phyloP scores from a whole-genome alignment of 2,329 filamentous ascomycete genomes.

The Colletotrichum kahawae region DNA sequence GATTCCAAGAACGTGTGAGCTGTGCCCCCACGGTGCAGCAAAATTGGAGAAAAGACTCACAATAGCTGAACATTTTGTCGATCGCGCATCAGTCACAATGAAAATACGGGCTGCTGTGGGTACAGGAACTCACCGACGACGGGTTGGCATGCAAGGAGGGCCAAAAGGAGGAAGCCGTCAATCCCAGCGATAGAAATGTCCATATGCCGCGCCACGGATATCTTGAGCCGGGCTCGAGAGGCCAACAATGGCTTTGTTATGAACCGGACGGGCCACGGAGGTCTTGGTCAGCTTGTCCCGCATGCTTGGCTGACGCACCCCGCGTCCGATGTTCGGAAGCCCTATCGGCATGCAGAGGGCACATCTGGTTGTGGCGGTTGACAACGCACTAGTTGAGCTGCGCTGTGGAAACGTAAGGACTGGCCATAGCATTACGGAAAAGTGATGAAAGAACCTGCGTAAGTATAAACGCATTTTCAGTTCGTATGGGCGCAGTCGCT shows the following conservation, averaged over 20 bases:
- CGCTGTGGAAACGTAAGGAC: slow-evolving; percentile 22
- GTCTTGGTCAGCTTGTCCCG: slow-evolving; percentile 24
- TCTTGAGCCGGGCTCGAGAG: slow-evolving; percentile 47
- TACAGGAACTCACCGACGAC: slow-evolving; percentile 22
- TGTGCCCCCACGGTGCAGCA: background rate
- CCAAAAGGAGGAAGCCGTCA: slow-evolving; percentile 31
- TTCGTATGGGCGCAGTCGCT: background rate
- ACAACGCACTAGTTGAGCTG: slow-evolving; percentile 32
- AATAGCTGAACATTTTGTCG: slow-evolving; percentile 37
- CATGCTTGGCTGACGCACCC: slow-evolving; percentile 3
- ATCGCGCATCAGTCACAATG: slow-evolving; percentile 34
- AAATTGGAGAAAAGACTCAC: slow-evolving; percentile 26
- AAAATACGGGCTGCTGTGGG: slow-evolving; percentile 39
- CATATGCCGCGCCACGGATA: slow-evolving; percentile 49
- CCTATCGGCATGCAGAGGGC: slow-evolving; percentile 29
- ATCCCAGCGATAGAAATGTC: slow-evolving; percentile 31
- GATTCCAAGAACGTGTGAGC: slow-evolving; percentile 22
- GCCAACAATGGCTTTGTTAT: slow-evolving; percentile 38
- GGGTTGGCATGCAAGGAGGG: slow-evolving; percentile 35
- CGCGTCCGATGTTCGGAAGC: slow-evolving; percentile 27
- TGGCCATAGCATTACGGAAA: background rate
- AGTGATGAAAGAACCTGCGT: slow-evolving; percentile 34
- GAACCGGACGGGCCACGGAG: slow-evolving; percentile 12
- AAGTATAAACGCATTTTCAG: background rate
- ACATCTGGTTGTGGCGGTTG: slow-evolving; percentile 26